phyloP scores from a whole-genome alignment of 164 flowering plant genomes.

The Warburgia ugandensis region DNA sequence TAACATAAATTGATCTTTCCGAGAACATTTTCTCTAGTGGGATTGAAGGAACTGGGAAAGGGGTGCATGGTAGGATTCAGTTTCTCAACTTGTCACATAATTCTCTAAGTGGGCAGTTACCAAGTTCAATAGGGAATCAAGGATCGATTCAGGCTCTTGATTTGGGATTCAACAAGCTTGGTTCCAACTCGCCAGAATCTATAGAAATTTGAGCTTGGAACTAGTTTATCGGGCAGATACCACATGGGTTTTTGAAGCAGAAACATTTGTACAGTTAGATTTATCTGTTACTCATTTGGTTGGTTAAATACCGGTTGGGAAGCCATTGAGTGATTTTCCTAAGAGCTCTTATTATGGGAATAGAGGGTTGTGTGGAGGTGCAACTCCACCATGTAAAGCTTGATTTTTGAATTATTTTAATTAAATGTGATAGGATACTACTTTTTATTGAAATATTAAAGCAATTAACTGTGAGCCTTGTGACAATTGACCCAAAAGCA shows the following conservation, averaged over 20 bases:
- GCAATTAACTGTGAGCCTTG: not conserved
- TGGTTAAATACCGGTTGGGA: conserved; percentile 53
- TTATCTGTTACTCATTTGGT: conserved; percentile 46
- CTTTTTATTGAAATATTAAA: too few relatives aligned
- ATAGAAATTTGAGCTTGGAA: conserved; percentile 33
- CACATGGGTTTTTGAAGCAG: conserved; percentile 37
- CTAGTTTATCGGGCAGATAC: conserved; percentile 45
- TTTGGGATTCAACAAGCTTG: conserved; percentile 43
- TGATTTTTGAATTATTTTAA: conserved; percentile 9
- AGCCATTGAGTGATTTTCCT: conserved; percentile 46
- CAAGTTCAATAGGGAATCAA: conserved; percentile 32
- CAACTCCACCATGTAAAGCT: conserved; percentile 43
- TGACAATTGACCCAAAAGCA: too few relatives aligned
- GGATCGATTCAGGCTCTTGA: conserved; percentile 29
- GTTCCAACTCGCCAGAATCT: conserved; percentile 33
- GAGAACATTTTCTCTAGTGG: conserved; percentile 39
- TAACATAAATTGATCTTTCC: conserved; percentile 46
- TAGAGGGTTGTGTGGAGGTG: conserved; percentile 51
- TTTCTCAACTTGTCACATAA: conserved; percentile 44
- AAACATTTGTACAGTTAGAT: conserved; percentile 39
- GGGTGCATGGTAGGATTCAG: conserved; percentile 21
- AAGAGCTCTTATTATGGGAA: conserved; percentile 41
- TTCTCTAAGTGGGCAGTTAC: conserved; percentile 30
- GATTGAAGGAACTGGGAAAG: conserved; percentile 27
- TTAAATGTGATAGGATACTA: not conserved